Evolutionary conservation across 352 stramenopile genomes (phyloP).

Genomic region (Phytophthora constricta): DNA sequence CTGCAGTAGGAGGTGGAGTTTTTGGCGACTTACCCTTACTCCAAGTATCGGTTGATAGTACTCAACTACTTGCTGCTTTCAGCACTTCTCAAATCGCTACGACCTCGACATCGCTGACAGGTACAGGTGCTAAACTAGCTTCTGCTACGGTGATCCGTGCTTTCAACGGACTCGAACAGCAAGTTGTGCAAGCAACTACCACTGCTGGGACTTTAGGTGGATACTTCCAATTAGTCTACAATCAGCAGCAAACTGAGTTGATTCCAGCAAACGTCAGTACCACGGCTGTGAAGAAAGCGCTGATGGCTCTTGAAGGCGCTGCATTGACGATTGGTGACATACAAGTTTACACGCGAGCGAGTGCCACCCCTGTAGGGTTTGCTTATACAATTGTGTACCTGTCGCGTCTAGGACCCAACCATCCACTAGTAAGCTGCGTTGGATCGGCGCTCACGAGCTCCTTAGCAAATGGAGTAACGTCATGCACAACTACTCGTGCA

Average conservation of each 20-base stretch:
- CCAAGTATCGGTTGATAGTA: conserved; percentile 74
- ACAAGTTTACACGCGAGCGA: conserved; percentile 62
- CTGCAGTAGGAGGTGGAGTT: conserved; percentile 35
- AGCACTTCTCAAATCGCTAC: conserved; percentile 45
- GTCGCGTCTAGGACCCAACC: conserved; percentile 58
- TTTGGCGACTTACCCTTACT: conserved; percentile 67
- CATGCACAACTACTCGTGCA: conserved; percentile 43
- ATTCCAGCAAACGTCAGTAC: conserved; percentile 79
- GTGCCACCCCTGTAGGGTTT: conserved; percentile 45
- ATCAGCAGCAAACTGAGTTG: conserved; percentile 76
- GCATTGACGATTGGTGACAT: conserved; percentile 41
- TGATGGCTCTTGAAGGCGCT: conserved; percentile 57
- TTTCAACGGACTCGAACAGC: conserved; percentile 93
- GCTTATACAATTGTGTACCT: conserved; percentile 77
- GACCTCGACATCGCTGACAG: conserved; percentile 56
- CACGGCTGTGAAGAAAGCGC: conserved; percentile 47
- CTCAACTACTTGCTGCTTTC: conserved; percentile 65
- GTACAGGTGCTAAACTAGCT: conserved; percentile 78
- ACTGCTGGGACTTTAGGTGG: conserved; percentile 76
- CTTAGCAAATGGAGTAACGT: conserved; percentile 28
- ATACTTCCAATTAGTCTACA: conserved; percentile 87
- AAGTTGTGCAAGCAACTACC: conserved; percentile 82
- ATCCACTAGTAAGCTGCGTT: conserved; percentile 64
- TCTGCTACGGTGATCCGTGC: conserved; percentile 83
- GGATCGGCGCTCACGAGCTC: conserved; percentile 55